Conservation (phyloP, 2,329 filamentous ascomycete genomes). For the Fusarium drepaniforme region DNA sequence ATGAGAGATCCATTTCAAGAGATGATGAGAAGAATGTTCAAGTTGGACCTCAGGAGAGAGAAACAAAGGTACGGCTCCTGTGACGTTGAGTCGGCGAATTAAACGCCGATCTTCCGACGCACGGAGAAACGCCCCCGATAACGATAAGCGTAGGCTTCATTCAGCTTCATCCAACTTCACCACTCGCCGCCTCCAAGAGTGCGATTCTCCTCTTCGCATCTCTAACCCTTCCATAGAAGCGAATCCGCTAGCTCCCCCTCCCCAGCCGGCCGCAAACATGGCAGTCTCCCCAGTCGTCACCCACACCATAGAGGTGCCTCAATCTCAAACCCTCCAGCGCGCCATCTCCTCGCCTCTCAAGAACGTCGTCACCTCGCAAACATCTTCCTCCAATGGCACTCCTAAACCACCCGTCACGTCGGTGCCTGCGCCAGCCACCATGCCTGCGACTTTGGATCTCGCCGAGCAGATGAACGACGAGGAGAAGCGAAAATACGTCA, state of each 20-base stretch:
- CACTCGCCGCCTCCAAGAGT: background rate
- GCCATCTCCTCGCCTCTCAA: conserved; percentile 60
- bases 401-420: conserved; percentile 51
- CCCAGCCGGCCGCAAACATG: conserved; percentile 50
- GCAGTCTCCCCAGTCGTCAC: conserved; percentile 61
- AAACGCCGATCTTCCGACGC: conserved; percentile 31
- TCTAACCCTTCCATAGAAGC: background rate
- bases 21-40: background rate
- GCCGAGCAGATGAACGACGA: conserved; percentile 86
- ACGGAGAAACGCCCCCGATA: conserved; percentile 19
- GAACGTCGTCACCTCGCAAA: conserved; percentile 49
- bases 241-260: conserved; percentile 9
- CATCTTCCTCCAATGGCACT: conserved; percentile 58
- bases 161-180: conserved; percentile 17
- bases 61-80: background rate
- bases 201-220: background rate
- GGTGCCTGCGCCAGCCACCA: conserved; percentile 45
- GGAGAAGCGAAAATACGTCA: conserved; percentile 89
- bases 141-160: conserved; percentile 22
- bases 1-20: background rate
- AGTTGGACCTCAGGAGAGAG: background rate
- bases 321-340: conserved; percentile 42
- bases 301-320: conserved; percentile 50
- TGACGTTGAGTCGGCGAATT: conserved; percentile 14
- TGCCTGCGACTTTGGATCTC: conserved; percentile 64